A percentile compares a stretch with the other conserved stretches of the same genome.
phyloP scores from a whole-genome alignment of 805 yeast genomes.

The Yamadazyma ubonensis region DNA sequence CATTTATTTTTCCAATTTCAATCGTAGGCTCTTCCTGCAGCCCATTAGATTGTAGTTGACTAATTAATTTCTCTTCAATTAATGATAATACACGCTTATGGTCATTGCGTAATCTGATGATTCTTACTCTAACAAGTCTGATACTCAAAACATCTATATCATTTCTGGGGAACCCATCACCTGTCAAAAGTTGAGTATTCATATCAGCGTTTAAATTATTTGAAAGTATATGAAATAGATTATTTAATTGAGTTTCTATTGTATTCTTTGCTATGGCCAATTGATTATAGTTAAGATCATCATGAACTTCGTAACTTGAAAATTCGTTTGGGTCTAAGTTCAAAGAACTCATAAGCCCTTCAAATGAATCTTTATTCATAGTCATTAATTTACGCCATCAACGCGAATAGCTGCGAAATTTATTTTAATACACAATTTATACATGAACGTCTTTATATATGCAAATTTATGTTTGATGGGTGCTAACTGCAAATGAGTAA shows the following conservation, averaged over 20 bases:
- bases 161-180: constrained; percentile 81
- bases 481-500: constrained; percentile 42
- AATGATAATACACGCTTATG: constrained; percentile 46
- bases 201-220: constrained; percentile 52
- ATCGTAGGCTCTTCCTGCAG: too few relatives aligned
- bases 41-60: too few relatives aligned
- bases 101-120: constrained; percentile 73
- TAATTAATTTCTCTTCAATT: constrained; percentile 47
- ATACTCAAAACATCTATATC: constrained; percentile 78
- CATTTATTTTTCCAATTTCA: too few relatives aligned
- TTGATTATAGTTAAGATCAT: constrained; percentile 16
- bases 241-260: constrained; percentile 27
- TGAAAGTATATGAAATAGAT: constrained; percentile 42
- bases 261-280: constrained; percentile 10
- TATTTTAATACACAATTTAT: not conserved
- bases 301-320: constrained; percentile 9
- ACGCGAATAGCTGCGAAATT: constrained; percentile 7
- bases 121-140: constrained; percentile 58
- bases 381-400: constrained; percentile 12
- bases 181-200: constrained; percentile 60
- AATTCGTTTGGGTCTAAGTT: constrained; percentile 13
- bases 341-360: constrained; percentile 17
- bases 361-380: constrained; percentile 14
- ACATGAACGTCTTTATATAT: not conserved
- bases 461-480: constrained; percentile 9